These are phyloP conservation scores for Scortechinia acanthostroma DNA, from an alignment of 2,329 filamentous ascomycete species.

Conservation along the genomic window DNA sequence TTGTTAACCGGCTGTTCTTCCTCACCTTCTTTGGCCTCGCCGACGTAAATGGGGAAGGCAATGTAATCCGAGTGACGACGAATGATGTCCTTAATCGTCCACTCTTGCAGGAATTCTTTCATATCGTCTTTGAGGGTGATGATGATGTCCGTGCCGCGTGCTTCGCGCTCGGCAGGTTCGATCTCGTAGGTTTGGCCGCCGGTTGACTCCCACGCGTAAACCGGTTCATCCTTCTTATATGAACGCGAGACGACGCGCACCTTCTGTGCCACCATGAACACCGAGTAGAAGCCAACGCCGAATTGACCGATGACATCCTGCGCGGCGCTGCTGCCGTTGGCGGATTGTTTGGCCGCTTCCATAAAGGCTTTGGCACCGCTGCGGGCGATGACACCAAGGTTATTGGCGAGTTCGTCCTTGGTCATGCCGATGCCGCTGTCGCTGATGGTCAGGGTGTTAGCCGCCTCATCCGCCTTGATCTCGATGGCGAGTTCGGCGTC, in stretches of 20 bases:
- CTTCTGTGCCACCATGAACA: slow-evolving; percentile 96
- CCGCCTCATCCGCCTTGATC: slow-evolving; percentile 95
- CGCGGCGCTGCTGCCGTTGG: slow-evolving; percentile 99
- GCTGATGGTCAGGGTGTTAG: slow-evolving; percentile 93
- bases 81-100: slow-evolving; percentile 99
- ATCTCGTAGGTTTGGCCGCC: slow-evolving; percentile 97
- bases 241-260: slow-evolving; percentile 95
- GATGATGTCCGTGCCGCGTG: slow-evolving; percentile 95
- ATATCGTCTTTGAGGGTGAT: slow-evolving; percentile 99
- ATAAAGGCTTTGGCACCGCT: slow-evolving; percentile 99
- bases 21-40: slow-evolving; percentile 98
- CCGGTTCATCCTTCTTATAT: slow-evolving; percentile 99
- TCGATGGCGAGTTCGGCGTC: slow-evolving; percentile 98
- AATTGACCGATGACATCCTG: slow-evolving; percentile 99
- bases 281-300: slow-evolving; percentile 99
- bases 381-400: slow-evolving; percentile 97
- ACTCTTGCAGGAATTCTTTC: slow-evolving; percentile 94
- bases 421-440: slow-evolving; percentile 99
- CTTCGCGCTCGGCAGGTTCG: slow-evolving; percentile 74
- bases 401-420: slow-evolving; percentile 99
- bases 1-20: slow-evolving; percentile 99
- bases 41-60: slow-evolving; percentile 99
- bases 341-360: slow-evolving; percentile 93
- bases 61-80: slow-evolving; percentile 99
- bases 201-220: slow-evolving; percentile 98